Base-by-base conservation (phyloP, 805 yeast species). In the Tetrapisispora arboricola region DNA sequence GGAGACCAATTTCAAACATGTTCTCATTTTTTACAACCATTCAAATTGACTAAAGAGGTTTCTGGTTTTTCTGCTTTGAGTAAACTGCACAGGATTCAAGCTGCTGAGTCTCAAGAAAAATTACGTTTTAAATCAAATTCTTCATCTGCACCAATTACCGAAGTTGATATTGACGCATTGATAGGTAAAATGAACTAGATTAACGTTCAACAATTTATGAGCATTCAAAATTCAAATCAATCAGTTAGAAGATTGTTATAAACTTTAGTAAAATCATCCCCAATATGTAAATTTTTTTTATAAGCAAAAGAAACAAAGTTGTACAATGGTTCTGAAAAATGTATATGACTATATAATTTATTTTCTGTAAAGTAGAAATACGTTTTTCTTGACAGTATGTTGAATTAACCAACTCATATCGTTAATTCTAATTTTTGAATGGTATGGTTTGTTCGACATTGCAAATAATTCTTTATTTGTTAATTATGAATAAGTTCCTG, bases 41-140 rank as follows among this genome's bases (percentile, higher is more conserved):
- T 84, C 66, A 67, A 71, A 51, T 68, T 84, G 53, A 78, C 72
- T 47, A 70, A 78, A 27, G 90, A 85, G 28, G 77, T 80, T 35
- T 70, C 72, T 44, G 92, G 92, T 20, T 80, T 79, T 73, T 78
- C 82, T 36, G 83, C 92, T 16, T 68, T 80, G 52, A 76, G 77
- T 43, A 80, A 76, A 58, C 70, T 84, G 58, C 77, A 76, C 53
- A 77, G 76, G 61, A 54, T 82, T 42, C 75, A 76, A 52, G 67
- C 74, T 50, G 69, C 68, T 47, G 74, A 73, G 53, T 73, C 67
- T 32, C 65, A 72, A 53, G 66, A 71, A 45, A 55, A 58, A 27
- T 69, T 66, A 46, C 49, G 49, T 33, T 64, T 66, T 39, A 64
- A 72, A 41, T 72, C 78, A 47, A 73, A 80, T 50, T 72, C 83